Conservation (phyloP, 2,329 filamentous ascomycete genomes). For the Fusarium foetens region DNA sequence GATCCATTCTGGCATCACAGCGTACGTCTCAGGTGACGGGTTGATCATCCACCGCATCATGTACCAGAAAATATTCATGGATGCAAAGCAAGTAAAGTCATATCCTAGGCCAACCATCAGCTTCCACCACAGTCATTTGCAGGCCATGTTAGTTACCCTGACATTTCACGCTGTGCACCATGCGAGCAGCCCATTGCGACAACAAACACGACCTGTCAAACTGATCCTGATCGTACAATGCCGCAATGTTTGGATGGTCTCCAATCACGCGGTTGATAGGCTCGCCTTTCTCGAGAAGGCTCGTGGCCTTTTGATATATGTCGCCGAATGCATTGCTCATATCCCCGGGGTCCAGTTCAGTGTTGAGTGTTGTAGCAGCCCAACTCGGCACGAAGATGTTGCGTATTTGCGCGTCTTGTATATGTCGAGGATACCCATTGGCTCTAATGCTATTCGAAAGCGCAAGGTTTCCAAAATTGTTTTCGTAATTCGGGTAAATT, state of each 20-base stretch:
- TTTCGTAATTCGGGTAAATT: background rate
- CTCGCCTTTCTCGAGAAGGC: background rate
- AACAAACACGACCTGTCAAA: constrained; percentile 20
- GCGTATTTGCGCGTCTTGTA: constrained; percentile 9
- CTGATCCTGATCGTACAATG: constrained; percentile 1
- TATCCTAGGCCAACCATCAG: background rate
- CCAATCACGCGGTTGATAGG: fast-evolving
- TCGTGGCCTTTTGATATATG: background rate
- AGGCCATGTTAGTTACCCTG: background rate
- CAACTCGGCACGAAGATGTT: background rate
- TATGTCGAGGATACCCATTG: background rate
- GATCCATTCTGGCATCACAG: constrained; percentile 23
- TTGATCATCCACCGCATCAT: constrained; percentile 26
- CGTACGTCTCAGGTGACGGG: constrained; percentile 14
- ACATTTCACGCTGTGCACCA: constrained; percentile 20
- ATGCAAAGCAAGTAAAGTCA: constrained; percentile 22
- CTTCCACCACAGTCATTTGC: fast-evolving
- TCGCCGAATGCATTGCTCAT: constrained; percentile 3
- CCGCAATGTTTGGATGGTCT: background rate
- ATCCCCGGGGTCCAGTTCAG: background rate
- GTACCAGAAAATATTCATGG: constrained; percentile 19
- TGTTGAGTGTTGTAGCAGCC: constrained; percentile 13
- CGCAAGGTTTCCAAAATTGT: constrained; percentile 7
- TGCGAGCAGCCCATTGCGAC: constrained; percentile 23
- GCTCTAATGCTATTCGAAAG: background rate